A percentile compares a stretch with the other conserved stretches of the same genome.
Evolutionary conservation across 805 yeast genomes (phyloP).

Genomic region (Lachancea sp.): DNA sequence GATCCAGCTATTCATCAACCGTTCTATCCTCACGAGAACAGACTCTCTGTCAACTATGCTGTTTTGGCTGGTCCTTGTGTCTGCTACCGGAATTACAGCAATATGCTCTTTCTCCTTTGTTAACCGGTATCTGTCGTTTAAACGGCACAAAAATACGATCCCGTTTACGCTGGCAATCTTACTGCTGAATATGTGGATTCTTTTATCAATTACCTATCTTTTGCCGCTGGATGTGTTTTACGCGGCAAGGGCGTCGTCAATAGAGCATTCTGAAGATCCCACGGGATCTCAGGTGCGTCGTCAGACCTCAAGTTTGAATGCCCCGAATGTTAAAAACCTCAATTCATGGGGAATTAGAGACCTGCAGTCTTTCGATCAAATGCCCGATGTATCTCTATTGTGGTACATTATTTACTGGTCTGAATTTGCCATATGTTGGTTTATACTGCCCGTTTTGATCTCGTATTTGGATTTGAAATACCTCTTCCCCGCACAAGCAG

Average conservation of each 20-base stretch:
- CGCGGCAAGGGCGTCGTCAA: slow-evolving; percentile 8
- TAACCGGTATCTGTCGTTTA: slow-evolving; percentile 27
- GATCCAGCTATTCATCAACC: neutral
- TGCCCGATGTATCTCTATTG: slow-evolving; percentile 14
- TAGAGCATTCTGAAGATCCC: neutral
- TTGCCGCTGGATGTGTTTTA: slow-evolving; percentile 27
- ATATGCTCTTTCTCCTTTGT: slow-evolving; percentile 17
- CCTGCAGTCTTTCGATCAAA: neutral
- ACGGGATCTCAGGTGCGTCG: neutral
- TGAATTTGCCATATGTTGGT: slow-evolving; percentile 30
- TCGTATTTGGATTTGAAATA: slow-evolving; percentile 28
- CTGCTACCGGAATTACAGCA: slow-evolving; percentile 5
- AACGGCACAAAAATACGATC: slow-evolving; percentile 22
- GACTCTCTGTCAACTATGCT: neutral
- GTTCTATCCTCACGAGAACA: too few species aligned
- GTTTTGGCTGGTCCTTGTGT: slow-evolving; percentile 6
- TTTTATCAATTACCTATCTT: slow-evolving; percentile 25
- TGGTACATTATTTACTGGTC: slow-evolving; percentile 29
- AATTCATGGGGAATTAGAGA: neutral
- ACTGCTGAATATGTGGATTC: slow-evolving; percentile 22
- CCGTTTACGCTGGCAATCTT: slow-evolving; percentile 20
- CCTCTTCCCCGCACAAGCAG: slow-evolving; percentile 12
- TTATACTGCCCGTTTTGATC: slow-evolving; percentile 27
- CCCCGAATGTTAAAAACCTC: neutral
- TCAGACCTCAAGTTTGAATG: neutral